Evolutionary conservation across 331 rosid genomes (phyloP).

Genomic region (Cydonia oblonga): DNA sequence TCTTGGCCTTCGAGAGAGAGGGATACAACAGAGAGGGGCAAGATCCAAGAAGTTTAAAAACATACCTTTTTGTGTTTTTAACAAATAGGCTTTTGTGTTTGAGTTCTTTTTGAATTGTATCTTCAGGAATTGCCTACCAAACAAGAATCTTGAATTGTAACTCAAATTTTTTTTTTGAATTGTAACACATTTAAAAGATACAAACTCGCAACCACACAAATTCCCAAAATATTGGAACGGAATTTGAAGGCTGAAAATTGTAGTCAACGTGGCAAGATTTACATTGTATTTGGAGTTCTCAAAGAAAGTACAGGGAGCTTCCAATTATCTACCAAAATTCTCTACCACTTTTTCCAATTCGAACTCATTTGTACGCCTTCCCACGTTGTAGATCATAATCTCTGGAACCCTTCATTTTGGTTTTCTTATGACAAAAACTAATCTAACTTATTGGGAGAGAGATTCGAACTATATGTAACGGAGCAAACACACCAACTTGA

Average conservation of each 20-base stretch:
- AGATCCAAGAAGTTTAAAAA: no score
- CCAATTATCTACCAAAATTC: conserved; percentile 1
- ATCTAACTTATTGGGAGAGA: neutral
- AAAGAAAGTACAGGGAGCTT: conserved; percentile 2
- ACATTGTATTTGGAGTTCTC: neutral
- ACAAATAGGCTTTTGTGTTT: no score
- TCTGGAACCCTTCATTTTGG: neutral
- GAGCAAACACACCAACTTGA: neutral
- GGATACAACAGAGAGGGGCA: no score
- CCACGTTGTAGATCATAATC: neutral
- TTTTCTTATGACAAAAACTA: neutral
- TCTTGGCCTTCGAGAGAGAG: no score
- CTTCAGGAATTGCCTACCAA: no score
- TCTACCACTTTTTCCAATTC: conserved; percentile 1
- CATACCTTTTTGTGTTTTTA: no score
- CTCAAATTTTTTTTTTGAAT: no score
- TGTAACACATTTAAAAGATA: no score
- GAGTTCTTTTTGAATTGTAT: no score
- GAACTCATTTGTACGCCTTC: conserved; percentile 8
- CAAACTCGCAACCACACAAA: conserved; percentile 11
- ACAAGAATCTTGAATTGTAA: no score
- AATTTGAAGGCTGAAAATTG: conserved; percentile 11
- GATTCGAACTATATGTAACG: neutral
- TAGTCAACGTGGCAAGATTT: neutral
- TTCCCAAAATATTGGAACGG: neutral